These are phyloP conservation scores for Curvularia sp. DNA, from an alignment of 2,329 filamentous ascomycete species.

Conservation along the genomic window DNA sequence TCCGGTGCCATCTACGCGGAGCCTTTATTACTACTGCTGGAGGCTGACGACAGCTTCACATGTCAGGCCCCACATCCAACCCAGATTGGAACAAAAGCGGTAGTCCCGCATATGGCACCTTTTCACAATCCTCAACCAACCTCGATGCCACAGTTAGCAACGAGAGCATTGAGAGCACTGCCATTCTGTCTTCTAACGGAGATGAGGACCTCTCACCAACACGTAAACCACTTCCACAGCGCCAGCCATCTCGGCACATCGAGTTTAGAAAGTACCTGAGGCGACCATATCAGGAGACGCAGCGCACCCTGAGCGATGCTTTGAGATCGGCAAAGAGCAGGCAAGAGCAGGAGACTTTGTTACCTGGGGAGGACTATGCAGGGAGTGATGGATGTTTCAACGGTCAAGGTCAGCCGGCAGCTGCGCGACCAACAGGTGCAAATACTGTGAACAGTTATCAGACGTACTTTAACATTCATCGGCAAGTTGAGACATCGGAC, in stretches of 20 bases:
- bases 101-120: conserved; percentile 37
- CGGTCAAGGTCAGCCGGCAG: conserved; percentile 45
- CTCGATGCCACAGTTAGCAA: conserved; percentile 22
- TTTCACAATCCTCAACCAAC: conserved; percentile 28
- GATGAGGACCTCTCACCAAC: conserved; percentile 33
- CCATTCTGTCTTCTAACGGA: conserved; percentile 25
- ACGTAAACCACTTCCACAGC: conserved; percentile 24
- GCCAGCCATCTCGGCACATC: conserved; percentile 39
- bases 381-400: conserved; percentile 56
- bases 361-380: conserved; percentile 55
- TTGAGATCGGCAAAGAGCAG: conserved; percentile 52
- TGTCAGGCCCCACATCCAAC: conserved; percentile 41
- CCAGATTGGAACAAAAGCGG: conserved; percentile 33
- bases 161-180: conserved; percentile 31
- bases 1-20: conserved; percentile 1
- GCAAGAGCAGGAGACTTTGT: conserved; percentile 59
- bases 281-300: conserved; percentile 42
- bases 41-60: conserved; percentile 22
- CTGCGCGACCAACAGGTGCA: conserved; percentile 51
- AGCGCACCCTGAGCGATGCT: conserved; percentile 49
- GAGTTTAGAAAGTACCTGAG: conserved; percentile 44
- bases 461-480: conserved; percentile 80
- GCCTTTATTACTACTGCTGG: conserved; percentile 4
- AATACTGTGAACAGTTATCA: conserved; percentile 69
- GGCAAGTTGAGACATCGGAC: conserved; percentile 45